These are phyloP conservation scores for Suhomyces sp. DNA, from an alignment of 805 yeast species.

Conservation along the genomic window DNA sequence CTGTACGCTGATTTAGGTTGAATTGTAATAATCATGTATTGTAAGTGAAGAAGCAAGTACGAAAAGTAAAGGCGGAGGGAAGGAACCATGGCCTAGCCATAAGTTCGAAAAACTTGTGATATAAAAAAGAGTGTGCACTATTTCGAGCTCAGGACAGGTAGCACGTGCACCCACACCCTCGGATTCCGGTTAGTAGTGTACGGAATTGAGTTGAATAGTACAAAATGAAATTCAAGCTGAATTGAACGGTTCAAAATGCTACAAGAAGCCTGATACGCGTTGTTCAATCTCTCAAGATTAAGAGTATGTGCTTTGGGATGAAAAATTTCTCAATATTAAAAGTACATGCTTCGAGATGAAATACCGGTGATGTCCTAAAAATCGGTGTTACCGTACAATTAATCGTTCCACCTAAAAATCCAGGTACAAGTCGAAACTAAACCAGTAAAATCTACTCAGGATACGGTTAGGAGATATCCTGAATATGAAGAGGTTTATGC, in stretches of 20 bases:
- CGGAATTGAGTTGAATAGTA: neutral
- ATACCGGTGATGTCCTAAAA: neutral
- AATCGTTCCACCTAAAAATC: neutral
- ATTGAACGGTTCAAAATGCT: neutral
- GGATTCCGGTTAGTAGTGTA: neutral
- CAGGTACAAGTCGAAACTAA: neutral
- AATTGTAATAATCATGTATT: neutral
- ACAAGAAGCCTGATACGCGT: neutral
- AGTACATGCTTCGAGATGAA: neutral
- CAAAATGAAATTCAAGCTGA: neutral
- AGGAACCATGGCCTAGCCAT: neutral
- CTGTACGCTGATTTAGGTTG: neutral
- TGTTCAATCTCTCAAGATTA: neutral
- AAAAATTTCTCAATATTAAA: neutral
- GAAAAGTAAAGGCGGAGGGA: neutral
- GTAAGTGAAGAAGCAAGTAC: neutral
- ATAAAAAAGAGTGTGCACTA: neutral
- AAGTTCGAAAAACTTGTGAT: neutral
- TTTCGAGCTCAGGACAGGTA: neutral
- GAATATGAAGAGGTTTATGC: neutral
- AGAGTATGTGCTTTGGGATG: neutral
- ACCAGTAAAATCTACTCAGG: neutral
- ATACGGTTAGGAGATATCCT: neutral
- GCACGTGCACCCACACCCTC: neutral
- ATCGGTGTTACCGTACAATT: neutral